Evolutionary conservation across 164 flowering plant genomes (phyloP).

Genomic region (Houttuynia cordata): DNA sequence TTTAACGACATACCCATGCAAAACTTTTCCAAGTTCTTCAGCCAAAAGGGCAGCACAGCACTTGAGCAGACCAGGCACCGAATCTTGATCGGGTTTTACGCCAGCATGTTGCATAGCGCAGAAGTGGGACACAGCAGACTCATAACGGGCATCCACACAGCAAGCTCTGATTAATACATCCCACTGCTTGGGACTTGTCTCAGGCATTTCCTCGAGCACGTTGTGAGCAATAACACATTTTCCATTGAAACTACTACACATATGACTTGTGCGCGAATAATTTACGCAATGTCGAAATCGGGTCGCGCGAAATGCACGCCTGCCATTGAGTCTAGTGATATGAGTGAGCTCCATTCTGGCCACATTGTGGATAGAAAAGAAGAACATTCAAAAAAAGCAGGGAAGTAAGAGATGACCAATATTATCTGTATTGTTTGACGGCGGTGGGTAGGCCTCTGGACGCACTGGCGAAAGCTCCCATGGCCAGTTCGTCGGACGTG

Average conservation of each 20-base stretch:
- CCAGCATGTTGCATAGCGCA: slow-evolving; percentile 1
- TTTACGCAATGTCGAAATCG: background rate
- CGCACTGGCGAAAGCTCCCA: too few relatives aligned
- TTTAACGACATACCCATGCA: slow-evolving; percentile 44
- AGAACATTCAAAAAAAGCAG: too few relatives aligned
- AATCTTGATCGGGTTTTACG: slow-evolving; percentile 16
- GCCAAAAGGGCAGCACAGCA: slow-evolving; percentile 38
- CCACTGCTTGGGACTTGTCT: slow-evolving; percentile 9
- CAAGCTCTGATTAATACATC: slow-evolving; percentile 7
- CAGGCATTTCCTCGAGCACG: slow-evolving; percentile 5
- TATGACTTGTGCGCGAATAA: background rate
- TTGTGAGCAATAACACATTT: background rate
- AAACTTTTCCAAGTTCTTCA: slow-evolving; percentile 31
- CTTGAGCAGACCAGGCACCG: slow-evolving; percentile 43
- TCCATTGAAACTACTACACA: background rate
- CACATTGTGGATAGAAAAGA: too few relatives aligned
- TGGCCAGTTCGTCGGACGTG: too few relatives aligned
- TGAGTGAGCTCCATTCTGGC: background rate
- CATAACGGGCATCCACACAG: slow-evolving; percentile 7
- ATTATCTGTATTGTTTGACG: too few relatives aligned
- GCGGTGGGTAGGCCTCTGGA: too few relatives aligned
- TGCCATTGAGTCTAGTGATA: background rate
- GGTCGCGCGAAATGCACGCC: background rate
- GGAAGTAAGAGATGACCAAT: too few relatives aligned
- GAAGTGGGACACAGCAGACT: slow-evolving; percentile 9